Evolutionary conservation across 2,329 filamentous ascomycete genomes (phyloP).

Genomic region (Trichophyton rubrum): DNA sequence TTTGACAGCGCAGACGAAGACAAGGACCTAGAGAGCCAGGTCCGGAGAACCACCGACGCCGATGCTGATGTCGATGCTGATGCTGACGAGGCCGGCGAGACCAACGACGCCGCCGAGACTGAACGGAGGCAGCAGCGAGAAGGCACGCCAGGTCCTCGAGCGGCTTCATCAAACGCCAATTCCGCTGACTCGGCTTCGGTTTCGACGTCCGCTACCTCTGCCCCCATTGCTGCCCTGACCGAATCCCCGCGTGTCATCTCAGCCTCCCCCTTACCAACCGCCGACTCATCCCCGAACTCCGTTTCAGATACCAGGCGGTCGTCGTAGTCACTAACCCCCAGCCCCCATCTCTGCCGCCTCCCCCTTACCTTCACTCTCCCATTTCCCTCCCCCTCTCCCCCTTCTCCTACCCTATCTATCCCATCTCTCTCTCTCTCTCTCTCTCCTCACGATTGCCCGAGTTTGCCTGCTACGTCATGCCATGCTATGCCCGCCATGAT

Average conservation of each 20-base stretch:
- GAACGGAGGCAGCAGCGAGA: constrained; percentile 36
- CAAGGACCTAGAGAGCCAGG: constrained; percentile 73
- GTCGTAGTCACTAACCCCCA: background rate
- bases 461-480: too few species aligned
- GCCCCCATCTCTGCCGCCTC: too few species aligned
- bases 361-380: too few species aligned
- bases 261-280: constrained; percentile 28
- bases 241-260: constrained; percentile 17
- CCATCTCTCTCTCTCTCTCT: too few species aligned
- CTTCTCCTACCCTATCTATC: too few species aligned
- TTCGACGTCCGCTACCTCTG: constrained; percentile 11
- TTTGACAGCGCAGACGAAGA: constrained; percentile 83
- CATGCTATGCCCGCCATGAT: too few species aligned
- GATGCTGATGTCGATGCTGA: background rate
- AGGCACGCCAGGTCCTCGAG: constrained; percentile 40
- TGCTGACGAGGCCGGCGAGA: too few species aligned
- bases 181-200: too few species aligned
- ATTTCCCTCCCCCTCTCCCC: too few species aligned
- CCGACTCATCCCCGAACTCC: constrained; percentile 20
- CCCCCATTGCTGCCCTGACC: constrained; percentile 5
- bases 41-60: constrained; percentile 47
- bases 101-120: constrained; percentile 24
- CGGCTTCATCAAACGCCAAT: constrained; percentile 15
- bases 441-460: too few species aligned
- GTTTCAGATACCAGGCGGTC: background rate